A percentile compares a stretch with the other conserved stretches of the same genome.
These are phyloP conservation scores for Juglanconis juglandina DNA, from an alignment of 2,329 filamentous ascomycete species.

Conservation along the genomic window DNA sequence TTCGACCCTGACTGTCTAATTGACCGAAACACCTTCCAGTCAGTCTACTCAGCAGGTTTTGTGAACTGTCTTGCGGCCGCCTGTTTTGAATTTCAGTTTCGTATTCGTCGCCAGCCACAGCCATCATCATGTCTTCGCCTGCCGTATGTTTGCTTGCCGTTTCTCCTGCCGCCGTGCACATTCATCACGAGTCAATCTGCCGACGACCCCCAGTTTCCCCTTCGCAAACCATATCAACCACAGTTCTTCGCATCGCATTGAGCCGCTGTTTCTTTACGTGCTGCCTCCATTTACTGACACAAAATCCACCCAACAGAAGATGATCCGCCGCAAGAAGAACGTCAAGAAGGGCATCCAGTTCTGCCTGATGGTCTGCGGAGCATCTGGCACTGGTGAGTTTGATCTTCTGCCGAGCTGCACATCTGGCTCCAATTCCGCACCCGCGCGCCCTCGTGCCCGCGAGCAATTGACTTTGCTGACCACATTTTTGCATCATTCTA, in stretches of 20 bases:
- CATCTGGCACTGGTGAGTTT: conserved; percentile 87
- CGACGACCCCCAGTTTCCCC: background rate
- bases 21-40: conserved; percentile 2
- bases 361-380: conserved; percentile 99
- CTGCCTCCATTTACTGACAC: conserved; percentile 27
- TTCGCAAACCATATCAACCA: background rate
- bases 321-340: conserved; percentile 99
- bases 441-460: background rate
- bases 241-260: conserved; percentile 6
- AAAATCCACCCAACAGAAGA: conserved; percentile 56
- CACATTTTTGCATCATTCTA: conserved; percentile 14
- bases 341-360: conserved; percentile 99
- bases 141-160: conserved; percentile 20
- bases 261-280: conserved; percentile 11
- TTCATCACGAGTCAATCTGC: background rate
- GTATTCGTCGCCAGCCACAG: background rate
- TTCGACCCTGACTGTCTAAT: background rate
- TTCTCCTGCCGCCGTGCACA: conserved; percentile 1
- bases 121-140: conserved; percentile 25
- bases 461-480: conserved; percentile 18
- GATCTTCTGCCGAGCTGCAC: conserved; percentile 16
- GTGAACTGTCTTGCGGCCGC: background rate
- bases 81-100: background rate
- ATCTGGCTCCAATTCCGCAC: conserved; percentile 8
- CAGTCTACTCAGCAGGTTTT: conserved; percentile 3